phyloP scores from a whole-genome alignment of 805 yeast genomes.

The Candida xiaguanensis region DNA sequence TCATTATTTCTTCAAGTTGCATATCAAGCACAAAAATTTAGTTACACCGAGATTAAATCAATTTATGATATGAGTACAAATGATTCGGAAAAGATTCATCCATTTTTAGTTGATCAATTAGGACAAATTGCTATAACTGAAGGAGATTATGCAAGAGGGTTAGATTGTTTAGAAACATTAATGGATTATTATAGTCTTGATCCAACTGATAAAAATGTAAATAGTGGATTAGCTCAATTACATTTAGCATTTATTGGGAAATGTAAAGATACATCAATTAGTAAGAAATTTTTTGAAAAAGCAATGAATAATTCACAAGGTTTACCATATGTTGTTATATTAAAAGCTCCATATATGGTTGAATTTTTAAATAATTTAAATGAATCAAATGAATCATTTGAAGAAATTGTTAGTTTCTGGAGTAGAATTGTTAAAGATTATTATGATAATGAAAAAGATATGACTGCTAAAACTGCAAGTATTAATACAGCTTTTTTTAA shows the following conservation, averaged over 20 bases:
- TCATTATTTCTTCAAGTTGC: constrained; percentile 68
- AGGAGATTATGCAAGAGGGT: constrained; percentile 61
- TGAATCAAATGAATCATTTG: constrained; percentile 54
- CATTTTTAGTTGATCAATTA: constrained; percentile 63
- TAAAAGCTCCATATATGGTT: constrained; percentile 72
- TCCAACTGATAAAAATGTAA: constrained; percentile 21
- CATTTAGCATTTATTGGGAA: constrained; percentile 77
- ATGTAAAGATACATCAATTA: constrained; percentile 67
- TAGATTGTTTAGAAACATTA: constrained; percentile 58
- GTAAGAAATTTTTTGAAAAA: constrained; percentile 70
- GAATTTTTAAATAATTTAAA: constrained; percentile 60
- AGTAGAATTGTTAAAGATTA: constrained; percentile 40
- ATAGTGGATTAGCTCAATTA: constrained; percentile 62
- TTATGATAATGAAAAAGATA: constrained; percentile 42
- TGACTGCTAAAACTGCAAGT: constrained; percentile 69
- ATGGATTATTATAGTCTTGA: constrained; percentile 46
- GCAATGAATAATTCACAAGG: constrained; percentile 53
- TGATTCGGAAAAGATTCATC: constrained; percentile 27
- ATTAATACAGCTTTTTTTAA: constrained; percentile 66
- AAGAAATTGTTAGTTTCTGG: constrained; percentile 61
- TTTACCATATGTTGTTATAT: constrained; percentile 67
- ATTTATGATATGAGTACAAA: constrained; percentile 47
- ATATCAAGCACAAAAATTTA: constrained; percentile 54
- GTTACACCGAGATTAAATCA: constrained; percentile 56
- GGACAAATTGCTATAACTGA: constrained; percentile 68